phyloP scores from a whole-genome alignment of 1,139 yeast genomes.

The Suhomyces bolitotheri region DNA sequence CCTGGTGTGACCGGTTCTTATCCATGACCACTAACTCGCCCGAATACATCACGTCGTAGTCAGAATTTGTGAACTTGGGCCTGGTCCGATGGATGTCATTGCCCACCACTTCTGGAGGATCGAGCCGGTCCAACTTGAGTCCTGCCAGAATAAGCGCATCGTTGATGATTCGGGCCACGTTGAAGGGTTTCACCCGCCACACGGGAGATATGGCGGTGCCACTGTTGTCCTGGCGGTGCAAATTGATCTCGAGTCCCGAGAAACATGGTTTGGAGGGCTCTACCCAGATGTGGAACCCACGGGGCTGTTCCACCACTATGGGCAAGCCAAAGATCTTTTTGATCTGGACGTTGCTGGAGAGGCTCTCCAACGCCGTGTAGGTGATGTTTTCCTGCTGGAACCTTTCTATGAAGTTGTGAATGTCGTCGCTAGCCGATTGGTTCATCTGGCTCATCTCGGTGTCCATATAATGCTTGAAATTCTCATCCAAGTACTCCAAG shows the following conservation, averaged over 20 bases:
- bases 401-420: constrained; percentile 16
- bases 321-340: constrained; percentile 35
- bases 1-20: constrained; percentile 19
- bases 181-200: constrained; percentile 35
- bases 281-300: constrained; percentile 28
- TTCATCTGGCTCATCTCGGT: constrained; percentile 19
- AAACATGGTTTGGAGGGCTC: constrained; percentile 32
- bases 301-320: constrained; percentile 19
- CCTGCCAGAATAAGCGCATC: constrained; percentile 27
- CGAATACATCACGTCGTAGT: constrained; percentile 26
- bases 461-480: constrained; percentile 18
- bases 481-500: constrained; percentile 29
- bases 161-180: constrained; percentile 21
- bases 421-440: constrained; percentile 6
- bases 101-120: constrained; percentile 9
- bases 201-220: constrained; percentile 6
- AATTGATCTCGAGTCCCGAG: constrained; percentile 30
- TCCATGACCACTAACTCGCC: constrained; percentile 27
- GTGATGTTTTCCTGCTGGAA: constrained; percentile 27
- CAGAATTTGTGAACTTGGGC: constrained; percentile 18
- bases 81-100: constrained; percentile 22
- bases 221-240: constrained; percentile 12
- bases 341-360: constrained; percentile 24
- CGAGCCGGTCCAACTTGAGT: constrained; percentile 27
- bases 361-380: constrained; percentile 30